phyloP scores from a whole-genome alignment of 2,329 filamentous ascomycete species.

The Keithomyces neogunnii region DNA sequence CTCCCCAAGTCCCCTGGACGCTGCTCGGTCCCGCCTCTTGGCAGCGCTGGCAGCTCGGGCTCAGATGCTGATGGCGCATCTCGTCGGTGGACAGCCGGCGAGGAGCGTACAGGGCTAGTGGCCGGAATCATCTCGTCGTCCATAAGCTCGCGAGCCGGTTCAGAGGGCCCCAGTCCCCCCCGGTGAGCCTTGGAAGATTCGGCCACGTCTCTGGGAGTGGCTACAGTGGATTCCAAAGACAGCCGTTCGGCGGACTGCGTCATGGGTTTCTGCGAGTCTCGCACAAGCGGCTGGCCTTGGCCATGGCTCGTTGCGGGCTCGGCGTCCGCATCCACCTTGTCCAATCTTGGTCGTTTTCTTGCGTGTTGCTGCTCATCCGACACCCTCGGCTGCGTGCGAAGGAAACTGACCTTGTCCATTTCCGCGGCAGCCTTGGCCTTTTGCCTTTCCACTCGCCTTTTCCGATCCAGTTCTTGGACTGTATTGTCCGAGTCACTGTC shows the following conservation, averaged over 20 bases:
- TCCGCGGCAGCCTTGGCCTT: conserved; percentile 31
- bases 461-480: conserved; percentile 23
- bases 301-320: neutral
- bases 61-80: conserved; percentile 17
- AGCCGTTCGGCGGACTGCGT: conserved; percentile 16
- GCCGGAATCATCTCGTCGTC: conserved; percentile 31
- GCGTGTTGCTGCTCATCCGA: conserved; percentile 13
- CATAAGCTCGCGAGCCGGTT: neutral
- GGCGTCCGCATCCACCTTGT: neutral
- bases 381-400: conserved; percentile 13
- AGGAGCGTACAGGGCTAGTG: conserved; percentile 25
- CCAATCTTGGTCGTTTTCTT: conserved; percentile 19
- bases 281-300: conserved; percentile 6
- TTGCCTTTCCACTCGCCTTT: conserved; percentile 27
- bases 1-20: conserved; percentile 14
- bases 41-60: conserved; percentile 25
- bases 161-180: neutral
- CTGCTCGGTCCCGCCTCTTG: conserved; percentile 13
- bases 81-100: conserved; percentile 15
- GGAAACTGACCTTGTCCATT: conserved; percentile 32
- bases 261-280: conserved; percentile 17
- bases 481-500: conserved; percentile 28
- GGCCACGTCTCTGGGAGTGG: conserved; percentile 19
- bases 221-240: conserved; percentile 22
- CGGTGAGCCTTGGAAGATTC: conserved; percentile 1